Base-by-base conservation (phyloP, 192 early-diverging fungal species). In the Phlyctochytrium planicorne region DNA sequence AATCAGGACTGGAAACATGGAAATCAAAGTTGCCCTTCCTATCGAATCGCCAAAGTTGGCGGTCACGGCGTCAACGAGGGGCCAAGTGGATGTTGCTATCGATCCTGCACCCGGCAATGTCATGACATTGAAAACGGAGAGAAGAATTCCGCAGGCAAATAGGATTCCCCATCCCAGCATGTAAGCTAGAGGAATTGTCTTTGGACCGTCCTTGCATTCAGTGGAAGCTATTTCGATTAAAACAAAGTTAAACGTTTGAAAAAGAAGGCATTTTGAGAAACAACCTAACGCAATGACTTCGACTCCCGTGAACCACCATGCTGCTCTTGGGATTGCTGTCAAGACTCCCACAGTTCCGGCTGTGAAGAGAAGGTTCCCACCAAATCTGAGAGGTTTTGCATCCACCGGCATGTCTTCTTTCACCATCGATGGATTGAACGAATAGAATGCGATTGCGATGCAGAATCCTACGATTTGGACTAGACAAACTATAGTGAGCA, bases 271-370 rank as follows among this genome's bases (percentile, higher is more conserved):
- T 20, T 14, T 14, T 6, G 40, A 6, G 20, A 47, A 47, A 17
- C 14, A 14, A 60, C 25, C 40, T n/a, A 65, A 59, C 64, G 64
- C 64, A 23, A 53, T 29, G 55, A 56, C 64, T 52, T 65, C 64
- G 64, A 65, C 40, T 10, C 64, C 64, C 34, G 64, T 65, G 50
- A 65, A 65, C 40, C 35, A 65, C 64, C 64, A 65, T 3, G 50
- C 50, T 3, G 64, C 64, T 16, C 25, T n/a, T n/a, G 64, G 64
- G 20, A 65, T 20, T n/a, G 52, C 37, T 3, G 17, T 65, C 17
- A 65, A 29, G n/a, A 65, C 52, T 3, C 64, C 64, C 3, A 30
- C 59, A 4, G 34, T 29, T 12, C 64, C 64, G 27, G 10, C n/a
- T 6, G 25, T 6, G 25, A 57, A 57, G 55, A 57, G 6, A 6